These are phyloP conservation scores for Metschnikowia cerradonensis DNA, from an alignment of 805 yeast species.

Conservation along the genomic window DNA sequence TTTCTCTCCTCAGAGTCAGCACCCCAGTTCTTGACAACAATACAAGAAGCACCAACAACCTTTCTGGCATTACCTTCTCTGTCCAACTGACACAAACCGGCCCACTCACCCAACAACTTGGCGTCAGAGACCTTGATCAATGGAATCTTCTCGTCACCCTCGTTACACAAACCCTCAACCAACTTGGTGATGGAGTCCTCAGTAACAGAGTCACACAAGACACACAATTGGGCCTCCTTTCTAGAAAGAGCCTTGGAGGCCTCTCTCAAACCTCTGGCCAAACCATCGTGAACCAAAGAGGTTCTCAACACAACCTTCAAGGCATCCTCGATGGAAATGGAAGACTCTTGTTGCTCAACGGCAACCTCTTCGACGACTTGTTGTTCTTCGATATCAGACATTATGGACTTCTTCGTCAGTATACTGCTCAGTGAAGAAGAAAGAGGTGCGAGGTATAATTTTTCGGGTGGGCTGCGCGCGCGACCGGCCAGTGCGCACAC, in stretches of 20 bases:
- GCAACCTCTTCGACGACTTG: slow-evolving; percentile 77
- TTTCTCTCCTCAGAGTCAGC: slow-evolving; percentile 96
- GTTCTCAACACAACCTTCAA: slow-evolving; percentile 97
- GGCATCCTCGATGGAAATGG: slow-evolving; percentile 97
- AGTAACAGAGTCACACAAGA: slow-evolving; percentile 96
- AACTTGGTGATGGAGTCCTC: slow-evolving; percentile 95
- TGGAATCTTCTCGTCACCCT: slow-evolving; percentile 94
- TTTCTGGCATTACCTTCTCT: slow-evolving; percentile 99
- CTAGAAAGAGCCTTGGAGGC: slow-evolving; percentile 97
- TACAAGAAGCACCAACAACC: slow-evolving; percentile 99
- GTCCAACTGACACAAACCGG: slow-evolving; percentile 99
- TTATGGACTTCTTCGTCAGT: slow-evolving; percentile 74
- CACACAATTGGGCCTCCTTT: slow-evolving; percentile 97
- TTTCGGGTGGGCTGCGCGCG: slow-evolving; percentile 3
- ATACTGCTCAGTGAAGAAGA: slow-evolving; percentile 27
- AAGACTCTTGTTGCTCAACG: slow-evolving; percentile 82
- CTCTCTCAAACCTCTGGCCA: slow-evolving; percentile 99
- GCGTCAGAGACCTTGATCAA: slow-evolving; percentile 99
- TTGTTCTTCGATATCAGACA: slow-evolving; percentile 95
- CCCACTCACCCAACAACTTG: slow-evolving; percentile 99
- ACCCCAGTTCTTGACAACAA: slow-evolving; percentile 99
- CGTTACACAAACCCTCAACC: slow-evolving; percentile 99
- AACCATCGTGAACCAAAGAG: slow-evolving; percentile 97
- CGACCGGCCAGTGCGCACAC: too few species aligned
- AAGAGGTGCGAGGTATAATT: not conserved